These are phyloP conservation scores for Solanum boliviense DNA, from an alignment of 257 asterid genomes.

Conservation along the genomic window DNA sequence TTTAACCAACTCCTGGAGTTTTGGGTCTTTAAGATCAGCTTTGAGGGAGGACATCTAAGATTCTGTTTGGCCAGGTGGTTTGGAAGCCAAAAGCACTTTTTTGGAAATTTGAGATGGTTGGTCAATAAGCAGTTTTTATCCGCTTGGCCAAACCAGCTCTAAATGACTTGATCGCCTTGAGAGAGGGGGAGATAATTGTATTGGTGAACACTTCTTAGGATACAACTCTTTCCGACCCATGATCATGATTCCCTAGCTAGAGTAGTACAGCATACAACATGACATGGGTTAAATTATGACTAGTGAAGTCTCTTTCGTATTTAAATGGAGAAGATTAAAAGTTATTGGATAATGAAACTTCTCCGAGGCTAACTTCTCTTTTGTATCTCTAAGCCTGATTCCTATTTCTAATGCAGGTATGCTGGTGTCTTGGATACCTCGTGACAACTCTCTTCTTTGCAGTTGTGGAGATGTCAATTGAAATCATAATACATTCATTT, in stretches of 20 bases:
- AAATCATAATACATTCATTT: constrained; percentile 81
- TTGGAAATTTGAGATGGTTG: neutral
- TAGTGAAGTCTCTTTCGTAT: neutral
- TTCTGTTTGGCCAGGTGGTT: neutral
- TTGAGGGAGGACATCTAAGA: neutral
- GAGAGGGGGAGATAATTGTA: neutral
- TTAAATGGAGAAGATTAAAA: neutral
- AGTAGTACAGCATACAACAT: neutral
- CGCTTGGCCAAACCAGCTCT: neutral
- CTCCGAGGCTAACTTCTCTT: neutral
- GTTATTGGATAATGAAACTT: neutral
- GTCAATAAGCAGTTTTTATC: neutral
- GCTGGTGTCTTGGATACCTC: constrained; percentile 81
- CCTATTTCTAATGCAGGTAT: constrained; percentile 35
- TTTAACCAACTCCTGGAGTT: neutral
- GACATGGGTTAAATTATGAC: neutral
- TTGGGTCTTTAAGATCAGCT: neutral
- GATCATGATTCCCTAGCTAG: neutral
- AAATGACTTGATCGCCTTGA: neutral
- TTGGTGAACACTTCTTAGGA: neutral
- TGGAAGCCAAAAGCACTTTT: neutral
- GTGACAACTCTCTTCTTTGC: constrained; percentile 89
- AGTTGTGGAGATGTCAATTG: constrained; percentile 96
- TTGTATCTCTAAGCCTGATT: neutral
- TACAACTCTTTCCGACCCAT: neutral